Evolutionary conservation across 331 rosid genomes (phyloP).

Genomic region (Malus hybrid): DNA sequence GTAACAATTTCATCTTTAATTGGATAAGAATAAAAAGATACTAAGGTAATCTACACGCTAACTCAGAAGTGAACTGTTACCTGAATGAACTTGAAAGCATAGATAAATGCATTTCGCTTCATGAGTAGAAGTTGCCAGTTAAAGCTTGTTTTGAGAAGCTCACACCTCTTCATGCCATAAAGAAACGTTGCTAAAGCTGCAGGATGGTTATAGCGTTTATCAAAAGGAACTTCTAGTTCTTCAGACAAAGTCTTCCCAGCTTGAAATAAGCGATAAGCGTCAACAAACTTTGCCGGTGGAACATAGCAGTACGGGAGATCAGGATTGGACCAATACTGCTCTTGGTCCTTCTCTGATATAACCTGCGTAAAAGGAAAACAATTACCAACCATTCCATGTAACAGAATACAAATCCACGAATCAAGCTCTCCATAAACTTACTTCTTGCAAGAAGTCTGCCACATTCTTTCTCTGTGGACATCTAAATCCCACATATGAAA

Average conservation of each 20-base stretch:
- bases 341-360: slow-evolving; percentile 92
- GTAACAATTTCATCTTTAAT: slow-evolving; percentile 6
- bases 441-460: slow-evolving; percentile 98
- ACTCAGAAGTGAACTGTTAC: slow-evolving; percentile 22
- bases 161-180: slow-evolving; percentile 54
- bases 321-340: slow-evolving; percentile 85
- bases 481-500: slow-evolving; percentile 72
- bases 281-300: slow-evolving; percentile 72
- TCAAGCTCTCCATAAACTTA: slow-evolving; percentile 31
- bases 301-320: slow-evolving; percentile 70
- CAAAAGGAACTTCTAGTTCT: slow-evolving; percentile 63
- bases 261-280: slow-evolving; percentile 61
- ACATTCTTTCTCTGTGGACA: slow-evolving; percentile 93
- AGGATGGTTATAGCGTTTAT: slow-evolving; percentile 80
- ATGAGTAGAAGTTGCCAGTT: slow-evolving; percentile 81
- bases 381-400: slow-evolving; percentile 12
- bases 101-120: slow-evolving; percentile 91
- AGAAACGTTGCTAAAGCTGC: slow-evolving; percentile 79
- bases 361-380: slow-evolving; percentile 47
- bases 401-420: slow-evolving; percentile 6
- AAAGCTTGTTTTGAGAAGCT: slow-evolving; percentile 76
- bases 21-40: neutral
- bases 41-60: neutral
- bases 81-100: slow-evolving; percentile 92
- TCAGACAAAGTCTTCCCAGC: slow-evolving; percentile 63